These are phyloP conservation scores for Raphanus raphanistrum DNA, from an alignment of 345 rosid species.

Conservation along the genomic window DNA sequence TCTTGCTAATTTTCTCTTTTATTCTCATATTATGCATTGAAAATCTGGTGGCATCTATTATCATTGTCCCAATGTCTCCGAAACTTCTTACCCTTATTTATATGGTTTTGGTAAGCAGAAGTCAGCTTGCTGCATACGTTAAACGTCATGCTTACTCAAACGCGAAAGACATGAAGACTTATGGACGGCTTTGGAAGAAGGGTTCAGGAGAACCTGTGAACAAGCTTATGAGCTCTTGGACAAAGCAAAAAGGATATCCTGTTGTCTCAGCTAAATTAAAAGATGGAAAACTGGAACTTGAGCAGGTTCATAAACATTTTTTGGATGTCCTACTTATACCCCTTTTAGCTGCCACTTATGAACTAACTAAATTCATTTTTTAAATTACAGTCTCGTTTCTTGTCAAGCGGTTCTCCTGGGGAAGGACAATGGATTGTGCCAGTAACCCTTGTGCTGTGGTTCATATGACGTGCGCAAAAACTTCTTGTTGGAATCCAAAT, in stretches of 20 bases:
- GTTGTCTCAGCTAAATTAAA: slow-evolving; percentile 74
- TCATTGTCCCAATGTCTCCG: not conserved
- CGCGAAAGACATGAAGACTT: slow-evolving; percentile 92
- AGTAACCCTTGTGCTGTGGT: slow-evolving; percentile 75
- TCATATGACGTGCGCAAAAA: slow-evolving; percentile 71
- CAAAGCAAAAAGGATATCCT: slow-evolving; percentile 87
- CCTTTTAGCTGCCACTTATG: not conserved
- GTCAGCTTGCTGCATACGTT: slow-evolving; percentile 89
- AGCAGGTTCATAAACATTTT: slow-evolving; percentile 58
- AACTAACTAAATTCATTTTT: not conserved
- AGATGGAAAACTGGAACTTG: slow-evolving; percentile 77
- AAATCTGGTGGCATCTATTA: not conserved
- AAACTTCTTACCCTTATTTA: not conserved
- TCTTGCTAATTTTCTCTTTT: not conserved
- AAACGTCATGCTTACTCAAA: slow-evolving; percentile 72
- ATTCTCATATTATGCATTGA: not conserved
- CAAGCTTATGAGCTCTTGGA: slow-evolving; percentile 94
- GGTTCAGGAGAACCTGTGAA: slow-evolving; percentile 92
- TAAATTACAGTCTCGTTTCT: slow-evolving; percentile 69
- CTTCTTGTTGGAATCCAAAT: slow-evolving; percentile 70
- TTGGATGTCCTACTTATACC: slow-evolving; percentile 7
- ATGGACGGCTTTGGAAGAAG: slow-evolving; percentile 86
- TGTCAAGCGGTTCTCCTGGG: slow-evolving; percentile 76
- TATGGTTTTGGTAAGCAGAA: slow-evolving; percentile 48
- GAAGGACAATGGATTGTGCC: slow-evolving; percentile 98